Percentiles rank a stretch among this genome's conserved stretches.
phyloP scores from a whole-genome alignment of 1,139 yeast species.

The Taiozyma sp. region DNA sequence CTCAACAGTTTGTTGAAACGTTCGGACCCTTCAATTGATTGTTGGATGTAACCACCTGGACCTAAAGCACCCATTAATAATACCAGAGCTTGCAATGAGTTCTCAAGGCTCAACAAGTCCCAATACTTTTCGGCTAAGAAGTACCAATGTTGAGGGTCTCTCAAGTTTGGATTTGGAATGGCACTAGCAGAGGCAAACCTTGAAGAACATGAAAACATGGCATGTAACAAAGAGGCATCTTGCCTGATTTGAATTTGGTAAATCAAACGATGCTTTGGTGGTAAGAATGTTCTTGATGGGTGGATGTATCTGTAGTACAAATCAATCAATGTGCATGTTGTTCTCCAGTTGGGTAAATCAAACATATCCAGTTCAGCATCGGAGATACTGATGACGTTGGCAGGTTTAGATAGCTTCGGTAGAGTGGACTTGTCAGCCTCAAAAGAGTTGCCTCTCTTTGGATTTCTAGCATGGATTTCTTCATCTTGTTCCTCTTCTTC shows the following conservation, averaged over 20 bases:
- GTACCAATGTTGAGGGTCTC: conserved; percentile 38
- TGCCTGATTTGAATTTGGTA: conserved; percentile 29
- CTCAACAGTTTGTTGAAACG: conserved; percentile 26
- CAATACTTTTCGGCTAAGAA: conserved; percentile 33
- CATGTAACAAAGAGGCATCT: conserved; percentile 41
- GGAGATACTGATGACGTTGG: conserved; percentile 16
- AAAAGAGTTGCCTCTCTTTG: conserved; percentile 6
- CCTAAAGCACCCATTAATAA: conserved; percentile 24
- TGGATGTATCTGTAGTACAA: conserved; percentile 45
- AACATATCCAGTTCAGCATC: conserved; percentile 27
- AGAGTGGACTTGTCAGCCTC: conserved; percentile 3
- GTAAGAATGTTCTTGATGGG: conserved; percentile 41
- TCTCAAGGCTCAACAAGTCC: conserved; percentile 30
- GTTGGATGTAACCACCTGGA: conserved; percentile 22
- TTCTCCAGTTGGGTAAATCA: conserved; percentile 42
- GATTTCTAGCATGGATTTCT: background rate
- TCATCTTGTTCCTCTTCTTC: conserved; percentile 2
- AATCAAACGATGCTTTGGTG: conserved; percentile 36
- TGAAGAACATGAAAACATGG: conserved; percentile 42
- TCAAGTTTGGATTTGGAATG: conserved; percentile 25
- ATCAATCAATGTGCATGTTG: conserved; percentile 37
- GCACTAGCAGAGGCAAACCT: conserved; percentile 27
- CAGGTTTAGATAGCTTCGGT: conserved; percentile 8
- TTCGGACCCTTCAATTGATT: conserved; percentile 26
- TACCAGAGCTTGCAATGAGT: conserved; percentile 25